Evolutionary conservation across 139 green algal species (phyloP), one percentile per base, ranked within the genome.

Genomic region (Chlamydomonas asymmetrica): DNA sequence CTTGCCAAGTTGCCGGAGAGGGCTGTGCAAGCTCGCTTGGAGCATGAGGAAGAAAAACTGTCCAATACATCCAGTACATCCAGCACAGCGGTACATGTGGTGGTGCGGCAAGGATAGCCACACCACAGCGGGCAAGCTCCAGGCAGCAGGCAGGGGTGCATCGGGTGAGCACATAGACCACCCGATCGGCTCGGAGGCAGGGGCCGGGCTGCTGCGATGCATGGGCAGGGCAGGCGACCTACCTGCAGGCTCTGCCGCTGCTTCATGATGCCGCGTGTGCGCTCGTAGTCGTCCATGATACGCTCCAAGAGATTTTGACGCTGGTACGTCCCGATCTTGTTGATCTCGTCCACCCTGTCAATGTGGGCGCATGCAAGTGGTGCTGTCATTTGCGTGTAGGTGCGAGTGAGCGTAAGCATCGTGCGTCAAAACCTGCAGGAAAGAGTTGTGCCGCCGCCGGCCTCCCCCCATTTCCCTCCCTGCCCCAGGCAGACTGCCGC

Each of bases 241-340:
- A n/a, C n/a, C 84, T 83, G 87, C 64, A 93, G 80, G 13, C 81
- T 62, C 0, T 79, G 38, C 27, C 84, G 80, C 62, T 91, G 79
- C 25, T 66, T 56, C 74, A 91, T 65, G 71, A 93, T 76, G 8
- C 23, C 43, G 23, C 83, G 73, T 0, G 87, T 87, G 49, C 88
- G 86, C 31, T 89, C 74, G 74, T 92, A 89, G 48, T 89, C 87
- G 63, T 74, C 64, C 84, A 93, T 89, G 79, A 96, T 94, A 74
- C 87, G 89, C 39, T 89, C 79, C 62, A 94, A 79, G 71, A 93
- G 83, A 80, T 86, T 68, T 50, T 90, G 86, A 27, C 91, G 81
- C 75, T 90, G 69, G 78, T 91, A 93, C 27, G 45, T 62, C 80
- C 63, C 48, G 54, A 85, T 84, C 80, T 92, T 92, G 34, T 85